A percentile compares a stretch with the other conserved stretches of the same genome.
Evolutionary conservation across 2,329 filamentous ascomycete genomes (phyloP).

Genomic region (Ophiocordyceps camponoti-leonardi): DNA sequence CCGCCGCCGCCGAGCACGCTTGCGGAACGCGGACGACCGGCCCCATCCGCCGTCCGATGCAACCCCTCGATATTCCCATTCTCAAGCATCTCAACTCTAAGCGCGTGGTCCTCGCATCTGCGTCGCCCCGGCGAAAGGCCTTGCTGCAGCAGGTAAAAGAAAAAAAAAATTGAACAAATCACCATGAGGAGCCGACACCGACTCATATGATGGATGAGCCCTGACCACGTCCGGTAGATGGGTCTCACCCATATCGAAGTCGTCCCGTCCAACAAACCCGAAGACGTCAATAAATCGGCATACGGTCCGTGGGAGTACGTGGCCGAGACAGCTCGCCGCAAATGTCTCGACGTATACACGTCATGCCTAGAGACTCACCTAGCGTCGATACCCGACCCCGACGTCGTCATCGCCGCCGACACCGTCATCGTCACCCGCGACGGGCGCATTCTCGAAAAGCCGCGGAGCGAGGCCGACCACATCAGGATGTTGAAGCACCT

Average conservation of each 20-base stretch:
- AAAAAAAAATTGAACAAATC: too few relatives aligned
- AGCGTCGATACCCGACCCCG: slow-evolving; percentile 45
- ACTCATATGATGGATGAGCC: background rate
- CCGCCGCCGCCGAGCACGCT: slow-evolving; percentile 20
- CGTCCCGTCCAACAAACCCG: slow-evolving; percentile 64
- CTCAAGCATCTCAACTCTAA: slow-evolving; percentile 59
- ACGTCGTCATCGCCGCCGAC: slow-evolving; percentile 76
- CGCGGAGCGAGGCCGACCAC: slow-evolving; percentile 64
- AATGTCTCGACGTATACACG: slow-evolving; percentile 58
- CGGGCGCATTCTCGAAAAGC: slow-evolving; percentile 82
- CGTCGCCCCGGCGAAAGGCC: slow-evolving; percentile 68
- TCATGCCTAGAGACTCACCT: slow-evolving; percentile 24
- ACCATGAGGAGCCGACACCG: background rate
- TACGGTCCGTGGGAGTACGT: slow-evolving; percentile 84
- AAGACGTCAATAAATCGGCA: slow-evolving; percentile 62
- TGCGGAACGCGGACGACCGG: slow-evolving; percentile 8
- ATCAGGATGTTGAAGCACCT: slow-evolving; percentile 67
- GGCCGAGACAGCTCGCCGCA: slow-evolving; percentile 65
- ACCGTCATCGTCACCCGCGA: slow-evolving; percentile 67
- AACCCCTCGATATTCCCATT: slow-evolving; percentile 64
- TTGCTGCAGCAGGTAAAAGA: slow-evolving; percentile 51
- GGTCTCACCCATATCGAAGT: slow-evolving; percentile 73
- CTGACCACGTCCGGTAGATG: slow-evolving; percentile 30
- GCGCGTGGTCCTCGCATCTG: slow-evolving; percentile 77
- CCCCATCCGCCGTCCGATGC: slow-evolving; percentile 31